A percentile compares a stretch with the other conserved stretches of the same genome.
These are phyloP conservation scores for Rhodotorula paludigena DNA, from an alignment of 768 basidiomycete genomes.

Conservation along the genomic window DNA sequence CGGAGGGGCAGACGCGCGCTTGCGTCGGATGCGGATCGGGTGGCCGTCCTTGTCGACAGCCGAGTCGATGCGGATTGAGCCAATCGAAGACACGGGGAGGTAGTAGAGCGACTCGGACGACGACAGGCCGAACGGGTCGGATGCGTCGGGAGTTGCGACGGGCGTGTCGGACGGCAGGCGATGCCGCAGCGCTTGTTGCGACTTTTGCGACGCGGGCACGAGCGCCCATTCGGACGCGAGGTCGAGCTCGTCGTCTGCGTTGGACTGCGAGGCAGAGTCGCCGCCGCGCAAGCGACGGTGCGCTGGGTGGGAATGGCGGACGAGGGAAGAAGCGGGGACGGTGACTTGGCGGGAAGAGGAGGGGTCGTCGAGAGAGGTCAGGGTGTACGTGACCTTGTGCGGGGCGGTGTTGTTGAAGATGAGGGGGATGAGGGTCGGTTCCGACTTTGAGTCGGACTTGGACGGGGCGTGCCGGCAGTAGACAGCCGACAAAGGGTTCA, in stretches of 20 bases:
- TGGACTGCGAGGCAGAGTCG: neutral
- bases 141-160: neutral
- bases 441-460: neutral
- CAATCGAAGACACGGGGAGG: slow-evolving; percentile 22
- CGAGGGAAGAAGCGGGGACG: slow-evolving; percentile 13
- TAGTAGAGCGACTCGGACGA: slow-evolving; percentile 34
- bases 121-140: slow-evolving; percentile 26
- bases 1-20: slow-evolving; percentile 3
- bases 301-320: slow-evolving; percentile 12
- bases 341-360: slow-evolving; percentile 4
- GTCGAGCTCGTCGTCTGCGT: slow-evolving; percentile 26
- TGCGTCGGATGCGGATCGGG: slow-evolving; percentile 29
- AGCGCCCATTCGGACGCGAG: slow-evolving; percentile 29
- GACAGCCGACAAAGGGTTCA: slow-evolving; percentile 31
- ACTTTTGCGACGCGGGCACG: slow-evolving; percentile 1
- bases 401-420: slow-evolving; percentile 38
- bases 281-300: neutral
- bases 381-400: slow-evolving; percentile 29
- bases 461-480: slow-evolving; percentile 26
- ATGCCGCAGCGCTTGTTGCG: slow-evolving; percentile 6
- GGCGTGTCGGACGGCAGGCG: slow-evolving; percentile 15
- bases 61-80: slow-evolving; percentile 16
- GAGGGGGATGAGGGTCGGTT: slow-evolving; percentile 34
- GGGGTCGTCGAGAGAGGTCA: slow-evolving; percentile 24
- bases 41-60: slow-evolving; percentile 16